phyloP scores from a whole-genome alignment of 108 stramenopile genomes.

The Cylindrotheca fusiformis region DNA sequence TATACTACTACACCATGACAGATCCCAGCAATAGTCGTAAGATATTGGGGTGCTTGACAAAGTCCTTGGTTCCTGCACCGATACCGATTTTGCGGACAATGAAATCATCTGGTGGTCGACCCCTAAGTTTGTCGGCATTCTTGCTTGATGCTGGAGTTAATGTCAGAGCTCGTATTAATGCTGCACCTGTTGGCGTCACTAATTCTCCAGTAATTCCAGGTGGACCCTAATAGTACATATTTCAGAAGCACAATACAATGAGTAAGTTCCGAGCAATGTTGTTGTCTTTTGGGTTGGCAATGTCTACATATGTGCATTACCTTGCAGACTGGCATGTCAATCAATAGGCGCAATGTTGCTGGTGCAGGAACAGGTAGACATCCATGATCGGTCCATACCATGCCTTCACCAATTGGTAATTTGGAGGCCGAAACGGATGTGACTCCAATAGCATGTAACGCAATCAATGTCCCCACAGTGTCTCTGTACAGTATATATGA shows the following conservation, averaged over 20 bases:
- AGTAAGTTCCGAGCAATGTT: no score
- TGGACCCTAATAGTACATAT: constrained; percentile 87
- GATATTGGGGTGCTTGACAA: constrained; percentile 86
- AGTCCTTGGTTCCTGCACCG: constrained; percentile 93
- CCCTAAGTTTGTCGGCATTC: constrained; percentile 13
- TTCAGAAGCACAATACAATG: no score
- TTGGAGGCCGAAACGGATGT: constrained; percentile 67
- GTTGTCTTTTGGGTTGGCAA: no score
- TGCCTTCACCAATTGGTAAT: constrained; percentile 86
- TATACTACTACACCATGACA: no score
- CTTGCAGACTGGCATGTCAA: constrained; percentile 84
- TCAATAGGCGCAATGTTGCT: constrained; percentile 85
- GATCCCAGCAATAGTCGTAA: constrained; percentile 81
- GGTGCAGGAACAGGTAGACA: constrained; percentile 92
- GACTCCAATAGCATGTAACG: constrained; percentile 71
- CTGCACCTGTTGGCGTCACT: constrained; percentile 92
- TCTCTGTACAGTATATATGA: no score
- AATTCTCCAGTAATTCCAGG: constrained; percentile 77
- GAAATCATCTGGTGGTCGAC: constrained; percentile 72
- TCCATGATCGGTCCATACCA: constrained; percentile 91
- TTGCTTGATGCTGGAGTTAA: constrained; percentile 30
- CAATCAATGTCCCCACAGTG: constrained; percentile 86
- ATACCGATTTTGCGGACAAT: constrained; percentile 64
- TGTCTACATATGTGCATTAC: no score
- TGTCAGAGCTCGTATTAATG: constrained; percentile 75